These are phyloP conservation scores for Botrytis paeoniae DNA, from an alignment of 2,329 filamentous ascomycete genomes.

Conservation along the genomic window DNA sequence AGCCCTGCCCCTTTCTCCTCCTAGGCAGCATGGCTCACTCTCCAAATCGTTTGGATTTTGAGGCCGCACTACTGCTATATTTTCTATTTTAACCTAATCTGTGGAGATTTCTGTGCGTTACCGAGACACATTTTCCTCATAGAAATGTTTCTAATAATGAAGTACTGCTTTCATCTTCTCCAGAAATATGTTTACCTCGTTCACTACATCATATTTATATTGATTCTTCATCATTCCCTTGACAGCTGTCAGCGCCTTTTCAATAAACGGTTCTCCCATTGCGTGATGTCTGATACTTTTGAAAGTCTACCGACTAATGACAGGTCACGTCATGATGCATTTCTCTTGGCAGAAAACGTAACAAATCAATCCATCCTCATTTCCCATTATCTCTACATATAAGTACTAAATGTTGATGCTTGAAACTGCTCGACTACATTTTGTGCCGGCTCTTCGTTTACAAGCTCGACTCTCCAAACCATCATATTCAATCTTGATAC, in stretches of 20 bases:
- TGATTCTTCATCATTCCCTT: not conserved
- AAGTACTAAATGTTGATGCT: not conserved
- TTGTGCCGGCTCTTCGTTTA: not conserved
- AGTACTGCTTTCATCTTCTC: not conserved
- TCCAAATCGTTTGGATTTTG: not conserved
- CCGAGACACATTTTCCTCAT: not conserved
- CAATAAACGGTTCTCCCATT: not conserved
- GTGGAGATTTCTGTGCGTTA: not conserved
- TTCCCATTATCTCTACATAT: not conserved
- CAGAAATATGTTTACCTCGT: not conserved
- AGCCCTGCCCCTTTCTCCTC: not conserved
- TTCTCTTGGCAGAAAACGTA: no score
- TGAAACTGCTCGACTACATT: not conserved
- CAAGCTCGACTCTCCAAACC: not conserved
- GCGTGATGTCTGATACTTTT: not conserved
- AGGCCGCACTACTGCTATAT: not conserved
- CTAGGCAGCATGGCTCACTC: not conserved
- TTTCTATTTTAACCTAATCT: not conserved
- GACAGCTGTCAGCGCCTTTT: not conserved
- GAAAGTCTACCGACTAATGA: not conserved
- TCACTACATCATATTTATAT: not conserved
- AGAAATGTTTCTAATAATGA: not conserved
- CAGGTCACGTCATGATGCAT: not conserved
- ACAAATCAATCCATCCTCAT: not conserved
- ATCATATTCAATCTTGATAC: not conserved